Evolutionary conservation across 2,329 filamentous ascomycete species (phyloP), one percentile per base, ranked within the genome.

Genomic region (Phoma sp.): DNA sequence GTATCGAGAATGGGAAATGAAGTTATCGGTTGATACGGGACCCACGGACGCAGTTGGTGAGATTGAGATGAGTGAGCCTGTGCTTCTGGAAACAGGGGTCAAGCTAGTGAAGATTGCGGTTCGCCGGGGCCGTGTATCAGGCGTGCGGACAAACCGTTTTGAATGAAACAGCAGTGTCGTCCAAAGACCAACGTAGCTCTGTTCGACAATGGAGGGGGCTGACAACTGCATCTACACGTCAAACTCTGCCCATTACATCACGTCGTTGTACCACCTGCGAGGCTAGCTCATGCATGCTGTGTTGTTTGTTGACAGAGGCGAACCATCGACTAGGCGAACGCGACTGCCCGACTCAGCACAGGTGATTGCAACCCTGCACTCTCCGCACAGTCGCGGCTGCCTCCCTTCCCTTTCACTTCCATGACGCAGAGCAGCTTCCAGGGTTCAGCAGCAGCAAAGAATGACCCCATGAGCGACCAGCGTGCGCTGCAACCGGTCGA

Each of bases 401-500:
- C 50, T 42, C 52, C 49, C 41, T 55, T 51, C 40, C 23, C 43
- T 46, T 24, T 25, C 45, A 41, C 49, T 33, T 47, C 41, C 47
- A 49, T 59, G 62, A 62, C 62, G 61, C 59, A 59, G 50, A 58
- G 54, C 50, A 49, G 45, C 47, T 53, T 54, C 47, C 56, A 45
- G 55, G 59, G 59, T 53, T 35, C 52, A 55, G 52, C 46, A 54
- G 50, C 50, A 55, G 52, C 40, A 49, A 48, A 62, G 52, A 60
- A 67, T 67, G 65, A 50, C 60, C 58, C 64, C 59, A 67, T 67
- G 65, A 66, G 55, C 65, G 48, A 51, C 52, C 52, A 59, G 59
- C 57, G 48, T 47, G 47, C 59, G 61, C 52, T 57, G 60, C 57
- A 58, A 50, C 36, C 41, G 52, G 62, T 55, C 57, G 51, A 50